Evolutionary conservation across 495 filamentous ascomycete genomes (phyloP), one percentile per base, ranked within the genome.

Genomic region (Penicillium salamii): DNA sequence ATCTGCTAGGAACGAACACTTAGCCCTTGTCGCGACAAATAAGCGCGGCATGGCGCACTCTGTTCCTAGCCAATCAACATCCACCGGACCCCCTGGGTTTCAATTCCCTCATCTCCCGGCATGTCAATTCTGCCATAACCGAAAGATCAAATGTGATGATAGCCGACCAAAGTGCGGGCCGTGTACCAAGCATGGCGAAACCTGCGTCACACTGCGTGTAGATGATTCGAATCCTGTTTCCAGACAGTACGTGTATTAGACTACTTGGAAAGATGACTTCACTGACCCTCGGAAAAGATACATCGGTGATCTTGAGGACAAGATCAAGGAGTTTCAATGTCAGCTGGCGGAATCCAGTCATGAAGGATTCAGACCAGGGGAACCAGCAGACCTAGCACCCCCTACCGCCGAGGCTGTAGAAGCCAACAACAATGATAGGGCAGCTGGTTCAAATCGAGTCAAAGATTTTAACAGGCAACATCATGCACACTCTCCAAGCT

Each of bases 81-180:
- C 5, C 32, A 13, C 32, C 2, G 33, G 15, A 15, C 3, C 33
- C 7, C 7, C 12, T 2, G 33, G 15, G 33, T 17, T 5, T 21
- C 42, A n/a, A 31, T 31, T 45, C 23, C 49, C 56, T 15, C 46
- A 55, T 5, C 55, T 66, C 19, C 59, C 63, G 19, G 63, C 63
- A 2, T 66, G 63, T 47, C 63, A 55, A 18, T 57, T 53, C 12
- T 66, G 63, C 37, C 57, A 66, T 34, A 43, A 57, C 23, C 54
- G 55, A 38, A 66, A 66, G 50, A 42, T 49, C 32, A 66, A 61
- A 57, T 66, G 63, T 35, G 63, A 66, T 49, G 61, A 61, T 31
- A 15, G 24, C 17, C 54, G 63, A 14, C 63, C 63, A 7, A 57
- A 54, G 43, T 66, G 63, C 39, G 38, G 28, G 2, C 41, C 54